A percentile compares a stretch with the other conserved stretches of the same genome.
phyloP scores from a whole-genome alignment of 192 early-diverging fungal genomes.

The Chytriomyces hyalinus region DNA sequence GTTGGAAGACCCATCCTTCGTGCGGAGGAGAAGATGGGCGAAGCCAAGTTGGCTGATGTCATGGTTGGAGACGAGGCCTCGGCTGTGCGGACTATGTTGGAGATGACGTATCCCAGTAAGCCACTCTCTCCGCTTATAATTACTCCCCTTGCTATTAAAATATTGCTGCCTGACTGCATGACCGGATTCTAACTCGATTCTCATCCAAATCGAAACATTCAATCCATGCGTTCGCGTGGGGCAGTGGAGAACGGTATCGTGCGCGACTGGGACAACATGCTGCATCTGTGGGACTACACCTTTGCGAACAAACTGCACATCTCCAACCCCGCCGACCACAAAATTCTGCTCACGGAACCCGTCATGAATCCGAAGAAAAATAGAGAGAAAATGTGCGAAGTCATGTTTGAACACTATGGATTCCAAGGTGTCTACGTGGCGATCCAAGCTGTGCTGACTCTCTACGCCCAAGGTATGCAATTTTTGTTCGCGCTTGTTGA shows the following conservation, averaged over 20 bases:
- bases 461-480: constrained; percentile 92
- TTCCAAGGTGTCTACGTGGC: constrained; percentile 93
- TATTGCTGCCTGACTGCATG: no score
- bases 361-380: constrained; percentile 94
- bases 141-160: no score
- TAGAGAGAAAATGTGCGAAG: constrained; percentile 88
- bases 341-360: constrained; percentile 95
- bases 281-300: constrained; percentile 98
- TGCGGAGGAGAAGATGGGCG: constrained; percentile 85
- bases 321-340: constrained; percentile 80
- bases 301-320: constrained; percentile 91
- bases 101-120: constrained; percentile 89
- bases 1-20: constrained; percentile 98
- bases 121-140: no score
- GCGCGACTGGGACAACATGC: constrained; percentile 93
- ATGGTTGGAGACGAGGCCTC: constrained; percentile 99
- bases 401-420: constrained; percentile 97
- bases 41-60: constrained; percentile 88
- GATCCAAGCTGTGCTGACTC: constrained; percentile 95
- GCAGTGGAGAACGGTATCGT: constrained; percentile 95
- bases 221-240: no score
- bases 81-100: constrained; percentile 79
- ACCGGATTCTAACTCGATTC: no score
- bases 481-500: no score
- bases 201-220: no score